phyloP scores from a whole-genome alignment of 2,329 filamentous ascomycete species.

The Phaeosphaeriaceae sp. region DNA sequence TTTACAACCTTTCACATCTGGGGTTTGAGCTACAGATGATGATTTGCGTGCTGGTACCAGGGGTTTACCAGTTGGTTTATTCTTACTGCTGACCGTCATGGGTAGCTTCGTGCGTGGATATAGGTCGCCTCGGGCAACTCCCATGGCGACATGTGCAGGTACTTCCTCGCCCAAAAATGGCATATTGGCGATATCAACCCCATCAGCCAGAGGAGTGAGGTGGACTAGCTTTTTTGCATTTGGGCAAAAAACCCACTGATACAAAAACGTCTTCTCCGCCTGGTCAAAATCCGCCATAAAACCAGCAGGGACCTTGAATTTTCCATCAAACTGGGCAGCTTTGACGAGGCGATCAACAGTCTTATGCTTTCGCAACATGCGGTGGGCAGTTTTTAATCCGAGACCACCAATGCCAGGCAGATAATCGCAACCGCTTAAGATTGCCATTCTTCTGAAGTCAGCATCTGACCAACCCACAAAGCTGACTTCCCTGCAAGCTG shows the following conservation, averaged over 20 bases:
- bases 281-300: conserved; percentile 83
- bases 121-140: conserved; percentile 80
- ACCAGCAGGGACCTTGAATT: conserved; percentile 77
- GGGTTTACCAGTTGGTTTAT: conserved; percentile 41
- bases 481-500: conserved; percentile 84
- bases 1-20: conserved; percentile 64
- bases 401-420: conserved; percentile 83
- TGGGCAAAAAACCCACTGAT: conserved; percentile 94
- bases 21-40: conserved; percentile 42
- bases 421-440: conserved; percentile 96
- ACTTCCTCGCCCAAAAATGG: conserved; percentile 81
- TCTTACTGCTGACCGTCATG: conserved; percentile 49
- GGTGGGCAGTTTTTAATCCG: conserved; percentile 91
- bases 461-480: conserved; percentile 89
- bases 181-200: conserved; percentile 71
- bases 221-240: conserved; percentile 72
- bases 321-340: conserved; percentile 87
- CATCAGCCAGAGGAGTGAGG: conserved; percentile 70
- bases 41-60: conserved; percentile 47
- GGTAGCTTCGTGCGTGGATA: conserved; percentile 87
- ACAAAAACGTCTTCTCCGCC: conserved; percentile 89
- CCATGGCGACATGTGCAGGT: conserved; percentile 70
- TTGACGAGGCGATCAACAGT: conserved; percentile 81
- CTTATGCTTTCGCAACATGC: conserved; percentile 88
- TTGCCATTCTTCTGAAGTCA: conserved; percentile 94